Percentiles rank a stretch among this genome's conserved stretches.
Evolutionary conservation across 768 basidiomycete species (phyloP).

Genomic region (Pleurotus salmoneostramineus): DNA sequence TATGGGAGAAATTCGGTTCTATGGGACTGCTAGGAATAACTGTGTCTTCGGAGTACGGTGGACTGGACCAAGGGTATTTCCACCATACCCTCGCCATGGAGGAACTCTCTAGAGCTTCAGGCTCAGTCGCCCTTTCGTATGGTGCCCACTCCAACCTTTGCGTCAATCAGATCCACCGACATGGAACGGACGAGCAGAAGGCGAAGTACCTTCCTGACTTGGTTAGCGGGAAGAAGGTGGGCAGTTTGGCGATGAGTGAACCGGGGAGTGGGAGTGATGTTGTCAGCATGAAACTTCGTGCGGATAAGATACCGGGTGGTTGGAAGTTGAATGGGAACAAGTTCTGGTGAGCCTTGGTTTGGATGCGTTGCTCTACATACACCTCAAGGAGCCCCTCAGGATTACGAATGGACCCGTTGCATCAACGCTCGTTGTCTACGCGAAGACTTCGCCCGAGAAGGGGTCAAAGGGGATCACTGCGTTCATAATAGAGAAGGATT

Average conservation of each 20-base stretch:
- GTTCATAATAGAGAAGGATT: conserved; percentile 83
- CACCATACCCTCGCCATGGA: conserved; percentile 94
- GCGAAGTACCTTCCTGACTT: conserved; percentile 80
- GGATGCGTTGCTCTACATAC: not conserved
- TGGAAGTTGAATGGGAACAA: conserved; percentile 87
- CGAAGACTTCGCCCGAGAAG: conserved; percentile 75
- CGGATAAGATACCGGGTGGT: conserved; percentile 72
- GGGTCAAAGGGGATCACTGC: conserved; percentile 89
- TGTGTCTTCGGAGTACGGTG: conserved; percentile 76
- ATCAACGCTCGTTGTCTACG: conserved; percentile 90
- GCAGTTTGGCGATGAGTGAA: conserved; percentile 94
- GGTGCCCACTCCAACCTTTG: conserved; percentile 92
- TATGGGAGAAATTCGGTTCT: conserved; percentile 85
- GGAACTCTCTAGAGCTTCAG: conserved; percentile 85
- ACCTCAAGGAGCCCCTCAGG: conserved; percentile 39
- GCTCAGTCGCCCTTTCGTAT: conserved; percentile 89
- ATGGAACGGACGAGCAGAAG: conserved; percentile 83
- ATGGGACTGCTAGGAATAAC: conserved; percentile 94
- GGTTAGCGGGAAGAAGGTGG: conserved; percentile 77
- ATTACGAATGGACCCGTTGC: conserved; percentile 94
- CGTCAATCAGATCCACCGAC: conserved; percentile 79
- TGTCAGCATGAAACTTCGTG: conserved; percentile 86
- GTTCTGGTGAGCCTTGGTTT: conserved; percentile 67
- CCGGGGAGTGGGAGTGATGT: conserved; percentile 91
- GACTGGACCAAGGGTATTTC: conserved; percentile 79